Evolutionary conservation across 257 asterid genomes (phyloP).

Genomic region (Solanum dulcamara): DNA sequence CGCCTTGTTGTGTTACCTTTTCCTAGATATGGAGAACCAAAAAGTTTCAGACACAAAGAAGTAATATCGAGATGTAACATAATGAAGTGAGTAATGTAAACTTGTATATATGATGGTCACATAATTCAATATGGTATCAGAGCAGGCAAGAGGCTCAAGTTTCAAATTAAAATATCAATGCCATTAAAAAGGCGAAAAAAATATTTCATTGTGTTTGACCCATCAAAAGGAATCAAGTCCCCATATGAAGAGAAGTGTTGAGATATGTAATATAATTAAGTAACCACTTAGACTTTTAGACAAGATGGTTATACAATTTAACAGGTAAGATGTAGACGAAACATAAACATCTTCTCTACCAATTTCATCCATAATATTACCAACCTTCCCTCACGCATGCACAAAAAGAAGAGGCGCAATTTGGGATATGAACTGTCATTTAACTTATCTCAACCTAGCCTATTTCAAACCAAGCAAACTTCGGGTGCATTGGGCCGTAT

Average conservation of each 20-base stretch:
- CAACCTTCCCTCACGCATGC: too few species aligned
- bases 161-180: neutral
- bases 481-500: neutral
- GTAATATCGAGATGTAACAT: neutral
- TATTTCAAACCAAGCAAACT: neutral
- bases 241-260: neutral
- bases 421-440: neutral
- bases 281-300: neutral
- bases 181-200: neutral
- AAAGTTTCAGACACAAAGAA: neutral
- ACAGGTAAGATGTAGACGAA: neutral
- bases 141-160: neutral
- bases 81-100: neutral
- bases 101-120: neutral
- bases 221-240: neutral
- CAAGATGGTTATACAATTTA: neutral
- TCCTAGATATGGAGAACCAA: slow-evolving; percentile 15
- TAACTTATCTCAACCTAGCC: neutral
- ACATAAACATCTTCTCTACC: too few species aligned
- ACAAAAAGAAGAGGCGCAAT: neutral
- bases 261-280: neutral
- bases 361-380: too few species aligned
- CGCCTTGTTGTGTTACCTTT: slow-evolving; percentile 48
- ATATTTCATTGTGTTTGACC: neutral
- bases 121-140: neutral